Percentiles rank a stretch among this genome's conserved stretches.
Conservation (phyloP, 257 asterid genomes). For the Nicotiana obtusifolia region DNA sequence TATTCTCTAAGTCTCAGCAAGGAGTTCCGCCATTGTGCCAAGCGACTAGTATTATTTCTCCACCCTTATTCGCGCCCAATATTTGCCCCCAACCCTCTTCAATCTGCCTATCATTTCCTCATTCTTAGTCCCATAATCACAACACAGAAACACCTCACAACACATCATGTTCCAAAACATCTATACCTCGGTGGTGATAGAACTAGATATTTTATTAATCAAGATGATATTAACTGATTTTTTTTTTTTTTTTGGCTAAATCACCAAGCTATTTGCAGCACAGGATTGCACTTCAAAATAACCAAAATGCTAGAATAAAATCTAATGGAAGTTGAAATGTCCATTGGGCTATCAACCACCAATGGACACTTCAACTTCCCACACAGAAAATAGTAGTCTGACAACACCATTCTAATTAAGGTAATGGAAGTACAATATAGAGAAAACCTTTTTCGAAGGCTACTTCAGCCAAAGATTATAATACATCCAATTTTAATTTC, state of each 20-base stretch:
- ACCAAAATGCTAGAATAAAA: not conserved
- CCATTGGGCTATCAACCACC: not conserved
- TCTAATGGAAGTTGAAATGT: not conserved
- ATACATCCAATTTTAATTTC: slow-evolving; percentile 61
- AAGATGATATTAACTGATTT: too few species aligned
- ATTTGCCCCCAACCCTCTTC: not conserved
- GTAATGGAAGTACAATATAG: not conserved
- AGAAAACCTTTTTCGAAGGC: slow-evolving; percentile 86
- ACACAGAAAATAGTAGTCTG: not conserved
- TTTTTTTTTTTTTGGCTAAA: not conserved
- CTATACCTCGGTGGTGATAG: not conserved
- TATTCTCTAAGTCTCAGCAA: not conserved
- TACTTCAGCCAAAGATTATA: slow-evolving; percentile 91
- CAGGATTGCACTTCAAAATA: not conserved
- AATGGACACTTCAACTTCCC: not conserved
- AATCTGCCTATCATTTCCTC: not conserved
- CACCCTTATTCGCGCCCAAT: not conserved
- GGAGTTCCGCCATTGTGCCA: not conserved
- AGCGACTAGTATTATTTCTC: not conserved
- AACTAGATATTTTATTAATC: not conserved
- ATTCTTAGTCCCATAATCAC: not conserved
- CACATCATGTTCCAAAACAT: not conserved
- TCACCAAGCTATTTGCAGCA: not conserved
- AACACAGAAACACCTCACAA: not conserved
- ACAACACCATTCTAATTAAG: not conserved